Evolutionary conservation across 768 basidiomycete species (phyloP), one percentile per base, ranked within the genome.

Genomic region (Neoboletus subvelutipes): DNA sequence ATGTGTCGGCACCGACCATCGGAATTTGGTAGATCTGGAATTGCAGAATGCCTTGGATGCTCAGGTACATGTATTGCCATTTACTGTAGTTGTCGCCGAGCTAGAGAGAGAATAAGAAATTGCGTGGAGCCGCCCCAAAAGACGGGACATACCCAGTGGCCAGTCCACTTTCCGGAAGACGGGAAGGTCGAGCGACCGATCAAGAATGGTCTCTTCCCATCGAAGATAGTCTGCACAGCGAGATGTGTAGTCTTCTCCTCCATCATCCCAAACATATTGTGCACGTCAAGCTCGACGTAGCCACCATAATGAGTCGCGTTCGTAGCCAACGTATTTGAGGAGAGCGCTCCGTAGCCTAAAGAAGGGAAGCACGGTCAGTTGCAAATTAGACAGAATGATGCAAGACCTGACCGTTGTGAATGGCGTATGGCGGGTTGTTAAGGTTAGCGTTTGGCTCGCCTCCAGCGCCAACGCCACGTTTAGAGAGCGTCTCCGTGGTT

Each of bases 21-120:
- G 90, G 90, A 57, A 90, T 86, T 62, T 88, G 86, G 80, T 87
- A 92, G 15, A 92, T 73, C 70, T 91, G 88, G 80, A 92, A 92
- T 69, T 92, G 89, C 20, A 92, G 77, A 20, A 89, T 75, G 18
- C 88, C 89, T 74, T 90, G 83, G 51, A 92, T 86, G 59, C 78
- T 87, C 65, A 81, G 75, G 58, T 80, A 76, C 77, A 92, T 79
- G 71, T 87, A 90, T 48, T 81, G 71, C 88, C 90, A 92, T 56
- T 81, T 80, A 66, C 86, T 86, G 67, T 77, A 84, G 66, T 91
- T 91, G 70, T 92, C 90, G 1, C 90, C 88, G 26, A 90, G 79
- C 85, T 86, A 26, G 11, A 36, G 1, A 1, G 13, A 29, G 29
- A n/a, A 5, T 54, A 12, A 64, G 56, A 36, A 49, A 12, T 3